A percentile compares a stretch with the other conserved stretches of the same genome.
Evolutionary conservation across 2,329 filamentous ascomycete species (phyloP).

Genomic region (Claviceps maximensis): DNA sequence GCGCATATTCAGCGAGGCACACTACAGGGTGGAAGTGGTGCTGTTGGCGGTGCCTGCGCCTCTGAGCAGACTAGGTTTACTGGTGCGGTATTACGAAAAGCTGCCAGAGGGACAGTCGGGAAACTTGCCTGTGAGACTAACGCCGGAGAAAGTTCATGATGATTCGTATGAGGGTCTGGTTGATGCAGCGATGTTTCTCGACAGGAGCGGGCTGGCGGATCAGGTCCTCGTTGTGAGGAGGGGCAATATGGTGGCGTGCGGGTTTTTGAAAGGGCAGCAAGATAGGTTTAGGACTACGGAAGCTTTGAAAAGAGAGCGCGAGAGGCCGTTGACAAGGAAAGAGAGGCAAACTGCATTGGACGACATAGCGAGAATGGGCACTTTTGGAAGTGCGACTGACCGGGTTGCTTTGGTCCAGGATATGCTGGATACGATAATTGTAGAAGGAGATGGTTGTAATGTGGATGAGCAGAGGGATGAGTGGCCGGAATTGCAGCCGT

Average conservation of each 20-base stretch:
- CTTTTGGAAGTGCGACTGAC: constrained; percentile 9
- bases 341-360: constrained; percentile 14
- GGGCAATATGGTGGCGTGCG: constrained; percentile 22
- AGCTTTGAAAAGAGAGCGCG: constrained; percentile 15
- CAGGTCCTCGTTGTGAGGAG: constrained; percentile 27
- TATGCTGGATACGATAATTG: constrained; percentile 14
- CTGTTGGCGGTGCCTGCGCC: constrained; percentile 29
- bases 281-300: constrained; percentile 8
- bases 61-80: constrained; percentile 28
- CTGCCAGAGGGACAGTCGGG: constrained; percentile 22
- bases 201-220: constrained; percentile 17
- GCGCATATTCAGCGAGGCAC: constrained; percentile 17
- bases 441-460: neutral
- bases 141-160: constrained; percentile 30
- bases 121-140: constrained; percentile 26
- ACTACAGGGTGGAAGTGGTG: constrained; percentile 26
- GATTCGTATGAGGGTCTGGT: constrained; percentile 29
- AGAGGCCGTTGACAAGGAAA: constrained; percentile 13
- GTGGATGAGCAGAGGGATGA: neutral
- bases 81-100: constrained; percentile 25
- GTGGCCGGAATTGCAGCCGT: constrained; percentile 9
- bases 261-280: constrained; percentile 5
- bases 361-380: constrained; percentile 14
- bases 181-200: constrained; percentile 24
- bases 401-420: constrained; percentile 13